Base-by-base conservation (phyloP, 306 rosid species). In the Luffa aegyptiaca region DNA sequence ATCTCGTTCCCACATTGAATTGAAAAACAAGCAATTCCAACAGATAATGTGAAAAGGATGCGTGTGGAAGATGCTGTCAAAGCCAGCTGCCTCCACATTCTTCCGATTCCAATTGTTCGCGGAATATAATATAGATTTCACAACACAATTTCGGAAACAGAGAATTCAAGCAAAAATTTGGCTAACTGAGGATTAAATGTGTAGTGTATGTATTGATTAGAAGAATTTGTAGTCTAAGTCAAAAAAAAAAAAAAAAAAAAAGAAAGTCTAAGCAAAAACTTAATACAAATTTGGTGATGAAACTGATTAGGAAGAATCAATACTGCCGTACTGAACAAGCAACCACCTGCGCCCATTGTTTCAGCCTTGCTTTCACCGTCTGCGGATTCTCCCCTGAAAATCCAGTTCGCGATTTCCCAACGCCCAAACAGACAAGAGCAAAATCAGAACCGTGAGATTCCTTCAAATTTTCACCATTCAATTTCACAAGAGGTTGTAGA, bases 271-370 rank as follows among this genome's bases (percentile, higher is more conserved):
- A 70, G 13, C 0, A 6, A 20, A 36, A 64, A 64, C 68, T 5
- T 2, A 26, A 73, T 33, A 51, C 61, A 46, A 73, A 31, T 16
- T 35, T 64, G 11, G 68, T 48, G 58, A 12, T 21, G 42, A 72
- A 45, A 48, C 26, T 26, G 77, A 44, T 26, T 21, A 6, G 35
- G n/a, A 41, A 46, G 58, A 42, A 76, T 42, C 17, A 80, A 81
- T 77, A 79, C 78, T 93, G 97, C 77, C 93, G 85, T 86, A 95
- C 97, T 57, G 99, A 76, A 86, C 99, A 95, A 80, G 94, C 97
- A 80, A 95, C 97, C 57, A 95, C 97, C 89, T 95, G 97, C 2
- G 99, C 99, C 99, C 99, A 95, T 81, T 91, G 97, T 86, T 80
- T 90, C 81, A 95, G 80, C 89, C 93, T 88, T 26, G 91, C 82